Percentiles rank a stretch among this genome's conserved stretches.
Evolutionary conservation across 2,329 filamentous ascomycete genomes (phyloP).

Genomic region (Diaporthe sp.): DNA sequence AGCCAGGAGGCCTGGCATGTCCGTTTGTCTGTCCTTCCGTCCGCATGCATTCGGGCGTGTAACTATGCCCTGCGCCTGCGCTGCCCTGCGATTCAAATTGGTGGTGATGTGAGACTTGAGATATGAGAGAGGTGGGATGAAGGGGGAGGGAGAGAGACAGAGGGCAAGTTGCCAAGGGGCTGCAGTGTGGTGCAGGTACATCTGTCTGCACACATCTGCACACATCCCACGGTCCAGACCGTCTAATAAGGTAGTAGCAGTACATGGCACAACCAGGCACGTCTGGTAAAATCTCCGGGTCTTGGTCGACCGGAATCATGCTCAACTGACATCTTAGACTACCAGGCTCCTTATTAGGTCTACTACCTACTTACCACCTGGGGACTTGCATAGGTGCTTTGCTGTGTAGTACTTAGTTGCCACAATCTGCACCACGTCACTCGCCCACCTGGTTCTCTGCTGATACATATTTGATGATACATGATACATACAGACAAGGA

Average conservation of each 20-base stretch:
- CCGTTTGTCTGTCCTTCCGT: neutral
- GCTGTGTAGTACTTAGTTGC: neutral
- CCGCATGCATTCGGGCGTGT: conserved; percentile 21
- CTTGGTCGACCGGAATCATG: conserved; percentile 21
- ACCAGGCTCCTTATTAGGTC: neutral
- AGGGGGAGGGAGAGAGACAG: neutral
- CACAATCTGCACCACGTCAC: conserved; percentile 21
- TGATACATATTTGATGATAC: conserved; percentile 24
- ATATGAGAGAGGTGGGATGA: conserved; percentile 11
- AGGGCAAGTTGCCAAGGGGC: neutral
- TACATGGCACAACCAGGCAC: conserved; percentile 2
- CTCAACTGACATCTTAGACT: neutral
- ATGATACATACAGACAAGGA: conserved; percentile 22
- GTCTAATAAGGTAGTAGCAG: conserved; percentile 4
- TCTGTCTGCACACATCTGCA: neutral
- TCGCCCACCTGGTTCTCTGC: conserved; percentile 2
- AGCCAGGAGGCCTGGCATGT: conserved; percentile 15
- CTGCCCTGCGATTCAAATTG: conserved; percentile 10
- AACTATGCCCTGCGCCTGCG: conserved; percentile 24
- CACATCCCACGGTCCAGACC: neutral
- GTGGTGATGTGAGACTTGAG: conserved; percentile 33
- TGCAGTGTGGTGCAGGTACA: conserved; percentile 17
- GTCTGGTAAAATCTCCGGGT: conserved; percentile 17
- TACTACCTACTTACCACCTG: neutral
- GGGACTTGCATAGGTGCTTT: neutral